These are phyloP conservation scores for Mucor racemosus DNA, from an alignment of 371 early-diverging fungal species.

Conservation along the genomic window DNA sequence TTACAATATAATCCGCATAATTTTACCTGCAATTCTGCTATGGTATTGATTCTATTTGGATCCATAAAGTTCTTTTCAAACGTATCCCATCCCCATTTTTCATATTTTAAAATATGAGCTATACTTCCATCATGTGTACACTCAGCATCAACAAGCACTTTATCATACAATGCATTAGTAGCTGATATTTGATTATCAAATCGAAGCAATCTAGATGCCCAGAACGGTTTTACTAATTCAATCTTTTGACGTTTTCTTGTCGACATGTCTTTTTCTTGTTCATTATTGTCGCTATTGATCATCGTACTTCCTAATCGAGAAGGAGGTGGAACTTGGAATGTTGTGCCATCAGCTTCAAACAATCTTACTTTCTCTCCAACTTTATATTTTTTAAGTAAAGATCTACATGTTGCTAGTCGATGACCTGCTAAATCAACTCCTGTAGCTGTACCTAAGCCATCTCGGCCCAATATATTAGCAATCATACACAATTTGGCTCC, in stretches of 20 bases:
- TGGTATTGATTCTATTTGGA: constrained; percentile 54
- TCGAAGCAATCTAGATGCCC: constrained; percentile 74
- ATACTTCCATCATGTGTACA: constrained; percentile 97
- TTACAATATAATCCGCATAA: not conserved
- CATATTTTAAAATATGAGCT: constrained; percentile 81
- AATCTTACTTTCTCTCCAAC: constrained; percentile 63
- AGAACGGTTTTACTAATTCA: constrained; percentile 66
- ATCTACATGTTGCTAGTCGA: constrained; percentile 75
- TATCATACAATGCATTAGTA: constrained; percentile 71
- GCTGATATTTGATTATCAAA: constrained; percentile 54
- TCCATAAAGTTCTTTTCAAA: constrained; percentile 74
- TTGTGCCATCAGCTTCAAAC: constrained; percentile 83
- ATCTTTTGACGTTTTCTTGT: constrained; percentile 21
- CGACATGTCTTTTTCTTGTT: not conserved
- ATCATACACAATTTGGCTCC: constrained; percentile 88
- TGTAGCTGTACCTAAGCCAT: constrained; percentile 81
- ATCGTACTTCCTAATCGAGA: constrained; percentile 31
- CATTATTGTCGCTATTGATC: not conserved
- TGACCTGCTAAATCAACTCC: constrained; percentile 88
- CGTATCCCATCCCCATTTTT: constrained; percentile 76
- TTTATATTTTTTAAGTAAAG: constrained; percentile 68
- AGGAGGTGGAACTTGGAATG: constrained; percentile 79
- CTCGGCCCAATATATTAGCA: constrained; percentile 65
- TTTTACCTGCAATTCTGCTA: constrained; percentile 49
- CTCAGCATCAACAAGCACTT: constrained; percentile 93